Percentiles rank a stretch among this genome's conserved stretches.
phyloP scores from a whole-genome alignment of 1,284 basidiomycete genomes.

The Earliella scabrosa region DNA sequence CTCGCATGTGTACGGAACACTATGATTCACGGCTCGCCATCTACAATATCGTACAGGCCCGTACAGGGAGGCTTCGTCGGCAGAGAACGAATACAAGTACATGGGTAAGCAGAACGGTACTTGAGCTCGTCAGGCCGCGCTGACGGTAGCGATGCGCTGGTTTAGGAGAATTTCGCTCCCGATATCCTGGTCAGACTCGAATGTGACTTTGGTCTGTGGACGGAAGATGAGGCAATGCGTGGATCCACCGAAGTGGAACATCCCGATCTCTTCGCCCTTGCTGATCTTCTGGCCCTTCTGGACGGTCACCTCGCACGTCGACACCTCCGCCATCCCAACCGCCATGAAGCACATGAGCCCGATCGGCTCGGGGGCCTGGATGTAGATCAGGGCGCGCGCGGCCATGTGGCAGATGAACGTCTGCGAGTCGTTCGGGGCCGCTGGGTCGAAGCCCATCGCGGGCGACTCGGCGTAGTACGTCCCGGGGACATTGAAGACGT shows the following conservation, averaged over 20 bases:
- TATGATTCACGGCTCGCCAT: no score
- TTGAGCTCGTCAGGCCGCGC: no score
- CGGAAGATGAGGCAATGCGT: conserved; percentile 38
- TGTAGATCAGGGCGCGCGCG: conserved; percentile 44
- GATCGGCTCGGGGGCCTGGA: conserved; percentile 43
- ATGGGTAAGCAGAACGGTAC: no score
- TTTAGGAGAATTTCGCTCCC: no score
- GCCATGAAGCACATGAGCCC: conserved; percentile 45
- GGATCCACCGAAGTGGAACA: conserved; percentile 46
- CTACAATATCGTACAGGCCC: no score
- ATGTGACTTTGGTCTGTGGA: conserved; percentile 9
- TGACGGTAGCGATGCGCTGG: no score
- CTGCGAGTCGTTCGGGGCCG: conserved; percentile 29
- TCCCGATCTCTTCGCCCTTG: conserved; percentile 41
- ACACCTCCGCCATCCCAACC: conserved; percentile 51
- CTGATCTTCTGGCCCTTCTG: conserved; percentile 35
- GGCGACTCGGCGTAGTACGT: conserved; percentile 43
- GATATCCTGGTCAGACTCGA: no score
- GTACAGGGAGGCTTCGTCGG: no score
- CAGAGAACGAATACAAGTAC: no score
- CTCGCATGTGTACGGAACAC: no score
- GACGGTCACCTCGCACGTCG: conserved; percentile 41
- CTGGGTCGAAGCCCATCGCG: conserved; percentile 20
- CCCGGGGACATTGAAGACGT: conserved; percentile 40
- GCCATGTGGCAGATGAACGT: conserved; percentile 44